Evolutionary conservation across 441 rosid genomes (phyloP).

Genomic region (Corymbia citriodora): DNA sequence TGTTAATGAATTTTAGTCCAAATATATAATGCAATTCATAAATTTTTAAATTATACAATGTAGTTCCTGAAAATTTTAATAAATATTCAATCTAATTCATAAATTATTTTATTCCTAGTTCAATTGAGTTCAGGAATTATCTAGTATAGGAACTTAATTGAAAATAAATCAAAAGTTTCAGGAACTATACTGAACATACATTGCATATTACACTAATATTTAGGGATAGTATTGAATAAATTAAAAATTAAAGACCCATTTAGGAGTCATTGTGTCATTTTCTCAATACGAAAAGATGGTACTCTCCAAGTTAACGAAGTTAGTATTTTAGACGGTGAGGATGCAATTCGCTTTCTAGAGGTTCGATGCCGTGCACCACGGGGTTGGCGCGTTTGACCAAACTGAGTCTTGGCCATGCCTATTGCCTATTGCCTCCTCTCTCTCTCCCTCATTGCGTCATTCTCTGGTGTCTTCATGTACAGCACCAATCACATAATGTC

Average conservation of each 20-base stretch:
- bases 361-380: neutral
- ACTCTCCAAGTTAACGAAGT: neutral
- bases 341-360: neutral
- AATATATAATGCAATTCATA: accelerated
- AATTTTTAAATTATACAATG: neutral
- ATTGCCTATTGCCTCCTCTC: neutral
- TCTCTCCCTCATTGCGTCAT: neutral
- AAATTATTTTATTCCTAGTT: neutral
- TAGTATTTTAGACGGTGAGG: neutral
- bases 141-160: too few relatives aligned
- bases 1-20: accelerated
- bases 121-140: neutral
- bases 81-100: neutral
- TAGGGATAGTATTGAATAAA: accelerated
- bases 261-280: accelerated
- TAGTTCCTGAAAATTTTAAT: accelerated
- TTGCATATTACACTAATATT: too few relatives aligned
- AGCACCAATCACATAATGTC: neutral
- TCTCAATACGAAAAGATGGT: neutral
- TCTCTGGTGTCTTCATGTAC: neutral
- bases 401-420: neutral
- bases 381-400: neutral
- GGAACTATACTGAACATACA: too few relatives aligned
- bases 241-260: neutral
- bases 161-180: neutral